Conservation (phyloP, 768 basidiomycete genomes). For the Holtermannia corniformis region DNA sequence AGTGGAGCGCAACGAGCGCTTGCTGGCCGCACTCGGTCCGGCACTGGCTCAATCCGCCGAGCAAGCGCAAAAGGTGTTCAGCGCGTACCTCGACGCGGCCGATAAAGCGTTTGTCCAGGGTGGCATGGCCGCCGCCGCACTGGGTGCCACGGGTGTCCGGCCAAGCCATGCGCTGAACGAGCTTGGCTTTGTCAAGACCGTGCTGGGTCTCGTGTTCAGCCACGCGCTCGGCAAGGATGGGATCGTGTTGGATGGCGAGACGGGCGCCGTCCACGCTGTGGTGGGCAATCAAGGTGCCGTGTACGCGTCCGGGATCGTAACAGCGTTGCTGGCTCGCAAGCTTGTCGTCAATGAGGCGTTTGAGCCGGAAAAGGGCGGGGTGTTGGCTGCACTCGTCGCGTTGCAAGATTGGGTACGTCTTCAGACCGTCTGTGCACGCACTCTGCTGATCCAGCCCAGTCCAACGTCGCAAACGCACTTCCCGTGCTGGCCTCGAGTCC, state of each 20-base stretch:
- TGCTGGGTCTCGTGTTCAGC: not conserved
- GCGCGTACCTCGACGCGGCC: not conserved
- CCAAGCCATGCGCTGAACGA: not conserved
- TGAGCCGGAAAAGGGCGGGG: not conserved
- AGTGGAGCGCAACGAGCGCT: not conserved
- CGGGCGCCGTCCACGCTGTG: not conserved
- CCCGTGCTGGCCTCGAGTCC: not conserved
- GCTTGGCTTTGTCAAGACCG: not conserved
- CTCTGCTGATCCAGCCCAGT: not conserved
- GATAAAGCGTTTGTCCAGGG: no score
- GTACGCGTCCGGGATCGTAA: not conserved
- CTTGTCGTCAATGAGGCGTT: not conserved
- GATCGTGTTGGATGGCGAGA: not conserved
- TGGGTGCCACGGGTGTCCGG: not conserved
- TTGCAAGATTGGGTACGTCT: not conserved
- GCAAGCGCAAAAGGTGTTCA: not conserved
- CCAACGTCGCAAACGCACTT: not conserved
- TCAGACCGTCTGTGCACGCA: not conserved
- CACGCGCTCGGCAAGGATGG: not conserved
- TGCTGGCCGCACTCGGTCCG: not conserved
- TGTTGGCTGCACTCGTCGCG: not conserved
- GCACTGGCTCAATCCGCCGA: not conserved
- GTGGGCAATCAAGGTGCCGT: no score
- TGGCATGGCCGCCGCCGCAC: not conserved
- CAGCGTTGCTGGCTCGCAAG: not conserved